Percentiles rank a stretch among this genome's conserved stretches.
Conservation (phyloP, 306 rosid genomes). For the Cyclanthera cordifolia region DNA sequence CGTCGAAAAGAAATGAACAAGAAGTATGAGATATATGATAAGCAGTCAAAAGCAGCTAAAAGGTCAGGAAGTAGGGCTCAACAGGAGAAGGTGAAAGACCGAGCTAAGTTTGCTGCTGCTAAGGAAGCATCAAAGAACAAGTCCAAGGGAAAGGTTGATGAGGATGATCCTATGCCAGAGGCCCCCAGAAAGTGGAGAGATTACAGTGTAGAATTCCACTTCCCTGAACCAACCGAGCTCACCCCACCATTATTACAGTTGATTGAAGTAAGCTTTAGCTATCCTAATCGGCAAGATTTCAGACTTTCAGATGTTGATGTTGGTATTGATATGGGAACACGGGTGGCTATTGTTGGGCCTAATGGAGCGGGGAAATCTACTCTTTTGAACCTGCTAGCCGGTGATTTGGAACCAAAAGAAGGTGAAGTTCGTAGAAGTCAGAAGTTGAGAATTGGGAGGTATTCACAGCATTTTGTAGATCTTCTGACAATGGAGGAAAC, state of each 20-base stretch:
- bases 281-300: slow-evolving; percentile 48
- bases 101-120: slow-evolving; percentile 46
- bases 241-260: slow-evolving; percentile 67
- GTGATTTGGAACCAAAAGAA: slow-evolving; percentile 49
- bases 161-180: slow-evolving; percentile 38
- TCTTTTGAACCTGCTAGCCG: slow-evolving; percentile 49
- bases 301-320: slow-evolving; percentile 45
- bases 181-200: slow-evolving; percentile 57
- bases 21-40: slow-evolving; percentile 49
- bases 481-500: slow-evolving; percentile 61
- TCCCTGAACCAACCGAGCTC: slow-evolving; percentile 67
- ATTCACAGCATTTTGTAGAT: slow-evolving; percentile 58
- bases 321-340: slow-evolving; percentile 58
- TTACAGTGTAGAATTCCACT: slow-evolving; percentile 50
- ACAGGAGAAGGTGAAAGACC: slow-evolving; percentile 61
- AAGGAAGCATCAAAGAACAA: slow-evolving; percentile 51
- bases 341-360: slow-evolving; percentile 59
- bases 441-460: slow-evolving; percentile 58
- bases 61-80: slow-evolving; percentile 49
- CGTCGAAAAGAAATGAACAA: slow-evolving; percentile 70
- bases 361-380: slow-evolving; percentile 62
- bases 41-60: slow-evolving; percentile 51
- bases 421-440: slow-evolving; percentile 66
- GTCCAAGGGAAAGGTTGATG: slow-evolving; percentile 36
- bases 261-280: slow-evolving; percentile 57